Base-by-base conservation (phyloP, 2,329 filamentous ascomycete genomes). In the Truncatella angustata region DNA sequence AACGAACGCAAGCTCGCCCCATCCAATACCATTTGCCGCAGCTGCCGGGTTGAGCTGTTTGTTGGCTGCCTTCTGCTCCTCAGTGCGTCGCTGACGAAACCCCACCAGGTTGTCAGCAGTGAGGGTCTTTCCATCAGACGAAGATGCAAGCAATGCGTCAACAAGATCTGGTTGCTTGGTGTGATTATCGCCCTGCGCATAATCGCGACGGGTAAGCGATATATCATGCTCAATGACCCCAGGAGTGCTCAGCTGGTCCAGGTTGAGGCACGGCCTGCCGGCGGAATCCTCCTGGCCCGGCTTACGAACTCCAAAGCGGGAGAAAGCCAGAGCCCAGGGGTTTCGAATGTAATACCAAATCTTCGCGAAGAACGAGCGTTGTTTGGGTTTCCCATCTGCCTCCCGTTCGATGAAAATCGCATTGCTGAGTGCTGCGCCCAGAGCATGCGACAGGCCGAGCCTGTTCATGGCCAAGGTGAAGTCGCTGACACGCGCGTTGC, bases 1-100 rank as follows among this genome's bases (percentile, higher is more conserved):
- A 28, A 51, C 44, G 23, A 51, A 30, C 2, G 36, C 49, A 24
- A 51, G 34, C 23, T 51, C 24, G 12, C 49, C 49, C n/a, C 37
- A 43, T 7, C 28, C 28, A 14, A 32, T 32, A 7, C 7, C 7
- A 32, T 32, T 32, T 7, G 28, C 14, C 7, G 28, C 28, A 32
- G 28, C 28, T 32, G 7, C 28, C 28, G 28, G 28, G 28, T 14
- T 32, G 7, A 32, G 28, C 28, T 32, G 28, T 32, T 7, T 14
- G 28, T 32, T 32, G 7, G 28, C 28, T 32, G 14, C 28, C 14
- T 32, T 32, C 36, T 39, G 36, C 36, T 39, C 36, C 36, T 39
- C 36, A n/a, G 16, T 39, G 14, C 36, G 12, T 6, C 36, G 36
- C 7, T 20, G 36, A 9, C 36, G 7, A n/a, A 39, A 39, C 14